phyloP scores from a whole-genome alignment of 495 filamentous ascomycete species.

The Arthonia radiata region DNA sequence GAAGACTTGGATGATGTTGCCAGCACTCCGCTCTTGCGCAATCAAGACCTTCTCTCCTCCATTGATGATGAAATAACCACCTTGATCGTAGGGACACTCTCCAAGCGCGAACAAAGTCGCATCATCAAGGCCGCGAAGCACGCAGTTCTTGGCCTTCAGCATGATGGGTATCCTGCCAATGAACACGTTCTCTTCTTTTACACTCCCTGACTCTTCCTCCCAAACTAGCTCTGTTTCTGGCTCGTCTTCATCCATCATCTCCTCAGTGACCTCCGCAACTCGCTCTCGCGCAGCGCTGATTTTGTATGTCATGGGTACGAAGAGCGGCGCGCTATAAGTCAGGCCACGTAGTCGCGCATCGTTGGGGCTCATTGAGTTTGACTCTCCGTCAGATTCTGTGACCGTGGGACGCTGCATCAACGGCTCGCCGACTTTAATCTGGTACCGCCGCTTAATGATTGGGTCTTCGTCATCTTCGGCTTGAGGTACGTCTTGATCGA shows the following conservation, averaged over 20 bases:
- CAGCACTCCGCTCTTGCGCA: conserved; percentile 87
- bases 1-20: conserved; percentile 97
- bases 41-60: conserved; percentile 98
- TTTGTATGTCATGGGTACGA: conserved; percentile 56
- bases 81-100: conserved; percentile 94
- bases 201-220: conserved; percentile 18
- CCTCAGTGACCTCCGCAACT: conserved; percentile 21
- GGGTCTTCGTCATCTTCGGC: conserved; percentile 39
- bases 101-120: conserved; percentile 62
- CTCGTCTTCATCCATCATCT: conserved; percentile 32
- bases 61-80: conserved; percentile 98
- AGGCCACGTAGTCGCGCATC: conserved; percentile 86
- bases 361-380: conserved; percentile 58
- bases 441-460: conserved; percentile 65
- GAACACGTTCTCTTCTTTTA: conserved; percentile 32
- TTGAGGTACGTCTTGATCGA: conserved; percentile 66
- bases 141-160: conserved; percentile 87
- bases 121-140: conserved; percentile 55
- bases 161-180: conserved; percentile 92
- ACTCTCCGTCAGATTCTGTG: conserved; percentile 76
- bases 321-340: conserved; percentile 81
- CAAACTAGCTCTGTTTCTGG: conserved; percentile 30
- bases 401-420: conserved; percentile 64
- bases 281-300: conserved; percentile 62
- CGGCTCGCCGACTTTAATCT: conserved; percentile 73